Conservation (phyloP, 345 rosid species). For the Abelmoschus esculentus region DNA sequence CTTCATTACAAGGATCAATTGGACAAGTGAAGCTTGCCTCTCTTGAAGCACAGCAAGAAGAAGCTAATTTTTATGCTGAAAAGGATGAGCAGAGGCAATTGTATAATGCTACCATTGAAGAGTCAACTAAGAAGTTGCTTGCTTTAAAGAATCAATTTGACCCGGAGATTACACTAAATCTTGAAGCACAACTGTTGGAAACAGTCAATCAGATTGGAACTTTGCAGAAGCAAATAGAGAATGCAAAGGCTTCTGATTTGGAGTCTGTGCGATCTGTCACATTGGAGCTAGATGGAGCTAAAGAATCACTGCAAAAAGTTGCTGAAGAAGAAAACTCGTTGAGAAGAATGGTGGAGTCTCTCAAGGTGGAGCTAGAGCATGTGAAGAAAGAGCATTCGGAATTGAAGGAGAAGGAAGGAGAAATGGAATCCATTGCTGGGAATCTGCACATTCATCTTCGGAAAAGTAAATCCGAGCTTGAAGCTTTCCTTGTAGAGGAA, state of each 20-base stretch:
- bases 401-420: slow-evolving; percentile 69
- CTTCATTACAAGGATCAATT: slow-evolving; percentile 59
- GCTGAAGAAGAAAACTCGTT: slow-evolving; percentile 69
- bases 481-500: slow-evolving; percentile 54
- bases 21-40: slow-evolving; percentile 72
- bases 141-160: slow-evolving; percentile 57
- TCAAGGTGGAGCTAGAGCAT: slow-evolving; percentile 56
- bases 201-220: slow-evolving; percentile 49
- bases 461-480: slow-evolving; percentile 71
- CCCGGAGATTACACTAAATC: slow-evolving; percentile 52
- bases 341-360: slow-evolving; percentile 54
- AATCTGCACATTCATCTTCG: slow-evolving; percentile 67
- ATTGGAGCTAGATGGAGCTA: slow-evolving; percentile 66
- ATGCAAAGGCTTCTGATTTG: slow-evolving; percentile 34
- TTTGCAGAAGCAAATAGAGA: slow-evolving; percentile 42
- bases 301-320: slow-evolving; percentile 17
- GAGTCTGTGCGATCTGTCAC: slow-evolving; percentile 63
- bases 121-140: slow-evolving; percentile 47
- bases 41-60: slow-evolving; percentile 59
- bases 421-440: slow-evolving; percentile 75
- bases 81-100: slow-evolving; percentile 58
- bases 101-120: slow-evolving; percentile 56
- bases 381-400: slow-evolving; percentile 66
- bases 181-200: slow-evolving; percentile 55
- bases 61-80: slow-evolving; percentile 51